Conservation (phyloP, 176 grass and related monocot species). For the Rhipidocladum racemiflorum region DNA sequence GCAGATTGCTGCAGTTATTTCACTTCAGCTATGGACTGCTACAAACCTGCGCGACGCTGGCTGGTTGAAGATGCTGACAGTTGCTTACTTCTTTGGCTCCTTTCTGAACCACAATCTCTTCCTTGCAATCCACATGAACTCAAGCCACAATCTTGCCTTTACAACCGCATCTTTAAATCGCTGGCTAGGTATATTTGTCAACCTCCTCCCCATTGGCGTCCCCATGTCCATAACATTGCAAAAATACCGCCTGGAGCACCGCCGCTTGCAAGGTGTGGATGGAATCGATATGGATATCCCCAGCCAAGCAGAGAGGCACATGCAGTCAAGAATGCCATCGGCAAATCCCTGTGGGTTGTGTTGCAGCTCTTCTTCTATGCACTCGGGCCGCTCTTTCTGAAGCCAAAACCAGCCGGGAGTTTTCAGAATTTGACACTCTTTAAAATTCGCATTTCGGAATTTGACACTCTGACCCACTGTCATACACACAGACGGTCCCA, state of each 20-base stretch:
- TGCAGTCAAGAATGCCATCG: constrained; percentile 44
- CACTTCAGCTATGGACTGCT: constrained; percentile 75
- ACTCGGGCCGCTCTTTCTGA: constrained; percentile 69
- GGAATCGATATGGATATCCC: constrained; percentile 93
- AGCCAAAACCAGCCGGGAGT: constrained; percentile 90
- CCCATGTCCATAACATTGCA: constrained; percentile 94
- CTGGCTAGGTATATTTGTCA: constrained; percentile 89
- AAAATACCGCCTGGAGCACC: constrained; percentile 95
- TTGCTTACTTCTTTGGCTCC: constrained; percentile 90
- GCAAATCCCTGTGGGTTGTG: constrained; percentile 78
- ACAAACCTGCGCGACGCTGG: constrained; percentile 50
- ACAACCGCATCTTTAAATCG: constrained; percentile 63
- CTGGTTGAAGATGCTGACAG: constrained; percentile 69
- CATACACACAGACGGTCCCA: too few species aligned
- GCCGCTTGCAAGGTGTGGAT: constrained; percentile 84
- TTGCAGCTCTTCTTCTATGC: constrained; percentile 93
- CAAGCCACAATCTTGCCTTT: constrained; percentile 96
- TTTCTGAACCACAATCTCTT: constrained; percentile 98
- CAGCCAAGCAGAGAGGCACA: constrained; percentile 48
- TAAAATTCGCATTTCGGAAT: too few species aligned
- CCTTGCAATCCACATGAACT: constrained; percentile 97
- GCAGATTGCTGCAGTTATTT: constrained; percentile 74
- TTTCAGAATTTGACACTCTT: too few species aligned
- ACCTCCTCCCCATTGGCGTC: constrained; percentile 84
- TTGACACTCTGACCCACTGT: too few species aligned